A percentile compares a stretch with the other conserved stretches of the same genome.
These are phyloP conservation scores for Paraglomus brasilianum DNA, from an alignment of 192 early-diverging fungal species.

Conservation along the genomic window DNA sequence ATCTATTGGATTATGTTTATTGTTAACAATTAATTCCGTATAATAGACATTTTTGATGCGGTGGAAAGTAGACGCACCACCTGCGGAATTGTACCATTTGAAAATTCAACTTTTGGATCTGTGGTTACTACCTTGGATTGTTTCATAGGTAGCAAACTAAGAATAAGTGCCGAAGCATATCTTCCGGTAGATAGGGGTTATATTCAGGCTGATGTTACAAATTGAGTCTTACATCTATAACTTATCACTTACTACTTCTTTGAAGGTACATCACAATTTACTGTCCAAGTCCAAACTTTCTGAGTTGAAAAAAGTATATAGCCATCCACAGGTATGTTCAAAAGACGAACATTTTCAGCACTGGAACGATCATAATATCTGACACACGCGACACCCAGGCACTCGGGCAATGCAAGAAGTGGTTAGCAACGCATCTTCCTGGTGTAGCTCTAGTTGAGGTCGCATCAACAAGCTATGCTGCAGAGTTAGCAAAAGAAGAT, in stretches of 20 bases:
- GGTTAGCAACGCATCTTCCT: slow-evolving; percentile 71
- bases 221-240: not conserved
- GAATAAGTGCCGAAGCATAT: slow-evolving; percentile 79
- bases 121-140: slow-evolving; percentile 84
- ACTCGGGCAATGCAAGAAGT: slow-evolving; percentile 78
- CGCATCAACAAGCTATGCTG: slow-evolving; percentile 82
- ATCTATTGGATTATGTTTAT: not conserved
- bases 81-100: slow-evolving; percentile 94
- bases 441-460: slow-evolving; percentile 71
- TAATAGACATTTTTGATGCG: slow-evolving; percentile 73
- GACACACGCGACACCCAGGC: slow-evolving; percentile 52
- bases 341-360: not conserved
- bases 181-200: slow-evolving; percentile 46
- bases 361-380: slow-evolving; percentile 21
- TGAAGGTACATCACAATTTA: slow-evolving; percentile 74
- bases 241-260: not conserved
- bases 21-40: not conserved
- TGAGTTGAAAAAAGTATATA: slow-evolving; percentile 77
- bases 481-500: slow-evolving; percentile 80
- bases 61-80: slow-evolving; percentile 71
- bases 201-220: not conserved
- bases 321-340: slow-evolving; percentile 55
- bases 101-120: slow-evolving; percentile 89
- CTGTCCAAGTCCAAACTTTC: slow-evolving; percentile 66
- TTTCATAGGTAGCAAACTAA: slow-evolving; percentile 63